Evolutionary conservation across 176 grass and related monocot genomes (phyloP).

Genomic region (Oryza punctata): DNA sequence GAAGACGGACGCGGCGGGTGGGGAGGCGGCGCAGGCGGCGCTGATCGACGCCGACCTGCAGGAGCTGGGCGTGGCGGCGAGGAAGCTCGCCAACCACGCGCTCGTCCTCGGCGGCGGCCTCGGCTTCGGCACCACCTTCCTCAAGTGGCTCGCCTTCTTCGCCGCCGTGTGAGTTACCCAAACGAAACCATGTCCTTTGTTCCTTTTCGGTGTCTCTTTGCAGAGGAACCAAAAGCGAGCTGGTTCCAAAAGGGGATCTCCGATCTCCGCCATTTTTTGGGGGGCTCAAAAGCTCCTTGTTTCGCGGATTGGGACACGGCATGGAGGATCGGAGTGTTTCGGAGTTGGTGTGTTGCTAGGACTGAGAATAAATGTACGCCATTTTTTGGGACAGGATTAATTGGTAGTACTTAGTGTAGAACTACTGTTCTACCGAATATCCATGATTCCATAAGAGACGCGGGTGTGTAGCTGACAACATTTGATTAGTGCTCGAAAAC

Average conservation of each 20-base stretch:
- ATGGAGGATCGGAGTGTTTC: not conserved
- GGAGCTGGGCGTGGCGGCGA: conserved; percentile 60
- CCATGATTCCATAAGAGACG: not conserved
- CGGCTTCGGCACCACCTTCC: conserved; percentile 61
- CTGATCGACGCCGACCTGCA: conserved; percentile 82
- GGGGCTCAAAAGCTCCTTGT: not conserved
- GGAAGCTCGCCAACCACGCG: conserved; percentile 77
- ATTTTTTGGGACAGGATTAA: not conserved
- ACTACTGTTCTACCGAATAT: not conserved
- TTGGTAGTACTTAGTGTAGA: not conserved
- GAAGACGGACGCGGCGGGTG: conserved; percentile 54
- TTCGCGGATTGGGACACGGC: not conserved
- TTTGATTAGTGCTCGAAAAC: not conserved
- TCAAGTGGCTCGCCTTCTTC: conserved; percentile 81
- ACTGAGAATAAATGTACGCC: not conserved
- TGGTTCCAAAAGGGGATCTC: conserved; percentile 2
- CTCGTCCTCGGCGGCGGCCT: conserved; percentile 62
- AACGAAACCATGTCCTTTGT: not conserved
- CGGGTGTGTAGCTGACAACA: not conserved
- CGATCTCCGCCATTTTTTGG: not conserved
- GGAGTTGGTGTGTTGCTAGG: not conserved
- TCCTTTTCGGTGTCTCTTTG: not conserved
- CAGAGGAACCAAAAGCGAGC: not conserved
- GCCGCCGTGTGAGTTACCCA: conserved; percentile 62
- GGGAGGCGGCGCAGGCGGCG: conserved; percentile 43